These are phyloP conservation scores for Hortiboletus rubellus DNA, from an alignment of 1,284 basidiomycete species.

Conservation along the genomic window DNA sequence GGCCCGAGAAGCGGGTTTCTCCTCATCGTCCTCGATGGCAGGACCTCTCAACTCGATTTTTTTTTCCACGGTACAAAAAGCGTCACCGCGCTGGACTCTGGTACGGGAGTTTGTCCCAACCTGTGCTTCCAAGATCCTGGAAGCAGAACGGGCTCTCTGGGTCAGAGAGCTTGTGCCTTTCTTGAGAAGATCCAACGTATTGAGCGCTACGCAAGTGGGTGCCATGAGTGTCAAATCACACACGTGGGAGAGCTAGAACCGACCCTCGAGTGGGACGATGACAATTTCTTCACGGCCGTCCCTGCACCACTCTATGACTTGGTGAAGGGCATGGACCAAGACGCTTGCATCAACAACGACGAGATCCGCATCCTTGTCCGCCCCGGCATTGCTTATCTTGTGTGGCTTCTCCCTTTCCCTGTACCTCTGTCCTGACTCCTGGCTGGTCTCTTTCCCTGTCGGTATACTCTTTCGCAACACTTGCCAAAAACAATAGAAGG, in stretches of 20 bases:
- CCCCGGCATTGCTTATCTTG: constrained; percentile 39
- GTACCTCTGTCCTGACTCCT: constrained; percentile 24
- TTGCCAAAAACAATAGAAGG: too few species aligned
- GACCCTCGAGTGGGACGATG: constrained; percentile 87
- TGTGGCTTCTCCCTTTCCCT: constrained; percentile 29
- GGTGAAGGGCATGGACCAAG: constrained; percentile 78
- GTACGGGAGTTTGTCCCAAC: constrained; percentile 78
- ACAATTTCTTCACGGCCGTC: constrained; percentile 69
- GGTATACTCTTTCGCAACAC: constrained; percentile 27
- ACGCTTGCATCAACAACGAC: constrained; percentile 87
- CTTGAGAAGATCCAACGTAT: constrained; percentile 92
- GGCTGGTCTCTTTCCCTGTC: constrained; percentile 34
- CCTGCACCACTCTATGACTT: constrained; percentile 80
- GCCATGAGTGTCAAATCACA: constrained; percentile 13
- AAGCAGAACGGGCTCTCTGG: constrained; percentile 78
- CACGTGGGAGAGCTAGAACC: constrained; percentile 24
- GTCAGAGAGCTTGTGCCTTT: constrained; percentile 81
- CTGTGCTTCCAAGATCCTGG: constrained; percentile 78
- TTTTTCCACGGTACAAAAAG: constrained; percentile 82
- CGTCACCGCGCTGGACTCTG: constrained; percentile 74
- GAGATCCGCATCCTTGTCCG: constrained; percentile 65
- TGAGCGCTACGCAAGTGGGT: constrained; percentile 58
- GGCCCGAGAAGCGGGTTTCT: constrained; percentile 23
- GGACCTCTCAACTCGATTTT: constrained; percentile 50
- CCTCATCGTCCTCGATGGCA: constrained; percentile 20